These are phyloP conservation scores for Beauveria australis DNA, from an alignment of 2,329 filamentous ascomycete genomes.

Conservation along the genomic window DNA sequence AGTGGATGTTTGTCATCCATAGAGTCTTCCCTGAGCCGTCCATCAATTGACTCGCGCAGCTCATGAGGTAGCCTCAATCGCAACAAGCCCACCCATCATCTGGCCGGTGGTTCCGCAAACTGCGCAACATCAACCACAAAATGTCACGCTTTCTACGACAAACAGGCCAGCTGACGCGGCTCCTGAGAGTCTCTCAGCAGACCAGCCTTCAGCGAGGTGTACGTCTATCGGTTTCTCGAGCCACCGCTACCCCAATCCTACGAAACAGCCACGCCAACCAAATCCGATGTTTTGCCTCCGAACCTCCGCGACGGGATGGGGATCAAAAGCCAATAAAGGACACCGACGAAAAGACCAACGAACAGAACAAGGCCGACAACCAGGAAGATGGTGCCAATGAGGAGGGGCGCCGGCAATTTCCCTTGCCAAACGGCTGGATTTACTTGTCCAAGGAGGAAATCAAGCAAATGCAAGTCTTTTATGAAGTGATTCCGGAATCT, in stretches of 20 bases:
- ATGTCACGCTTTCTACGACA: slow-evolving; percentile 63
- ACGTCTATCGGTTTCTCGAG: slow-evolving; percentile 24
- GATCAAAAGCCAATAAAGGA: slow-evolving; percentile 21
- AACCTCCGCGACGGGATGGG: slow-evolving; percentile 30
- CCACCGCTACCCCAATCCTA: slow-evolving; percentile 26
- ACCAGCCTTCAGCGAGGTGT: slow-evolving; percentile 39
- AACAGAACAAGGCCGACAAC: slow-evolving; percentile 14
- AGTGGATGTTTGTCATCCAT: slow-evolving; percentile 1
- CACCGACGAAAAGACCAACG: slow-evolving; percentile 16
- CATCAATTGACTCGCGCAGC: slow-evolving; percentile 18
- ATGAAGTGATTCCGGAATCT: slow-evolving; percentile 54
- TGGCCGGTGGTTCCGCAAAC: slow-evolving; percentile 27
- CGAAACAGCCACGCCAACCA: slow-evolving; percentile 25
- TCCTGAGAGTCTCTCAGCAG: slow-evolving; percentile 49
- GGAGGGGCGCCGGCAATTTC: slow-evolving; percentile 18
- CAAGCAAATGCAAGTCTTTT: slow-evolving; percentile 48
- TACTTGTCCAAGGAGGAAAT: slow-evolving; percentile 37
- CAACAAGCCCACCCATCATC: slow-evolving; percentile 16
- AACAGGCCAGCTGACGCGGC: slow-evolving; percentile 56
- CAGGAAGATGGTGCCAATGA: slow-evolving; percentile 18
- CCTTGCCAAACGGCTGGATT: slow-evolving; percentile 39
- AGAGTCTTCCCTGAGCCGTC: slow-evolving; percentile 9
- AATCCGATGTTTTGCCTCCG: slow-evolving; percentile 30
- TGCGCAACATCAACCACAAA: slow-evolving; percentile 24
- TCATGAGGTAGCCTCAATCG: slow-evolving; percentile 24